Evolutionary conservation across 192 early-diverging fungal genomes (phyloP).

Genomic region (Dimargaris xerosporica): DNA sequence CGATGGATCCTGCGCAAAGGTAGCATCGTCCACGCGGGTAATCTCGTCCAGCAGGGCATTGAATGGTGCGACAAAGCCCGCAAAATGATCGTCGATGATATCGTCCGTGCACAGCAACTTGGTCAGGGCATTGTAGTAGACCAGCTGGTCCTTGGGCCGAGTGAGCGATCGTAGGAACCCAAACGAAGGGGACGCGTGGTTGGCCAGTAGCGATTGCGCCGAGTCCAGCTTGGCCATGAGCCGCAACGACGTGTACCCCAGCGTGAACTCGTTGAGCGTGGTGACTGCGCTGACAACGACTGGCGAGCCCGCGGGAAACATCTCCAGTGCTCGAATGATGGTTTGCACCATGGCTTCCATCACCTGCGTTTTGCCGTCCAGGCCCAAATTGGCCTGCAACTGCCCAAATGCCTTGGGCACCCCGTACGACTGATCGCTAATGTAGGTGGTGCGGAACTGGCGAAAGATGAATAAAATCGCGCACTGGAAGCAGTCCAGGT

Average conservation of each 20-base stretch:
- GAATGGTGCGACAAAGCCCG: conserved; percentile 60
- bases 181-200: conserved; percentile 57
- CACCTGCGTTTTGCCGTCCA: conserved; percentile 37
- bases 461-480: conserved; percentile 69
- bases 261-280: conserved; percentile 61
- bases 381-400: conserved; percentile 46
- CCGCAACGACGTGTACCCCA: conserved; percentile 60
- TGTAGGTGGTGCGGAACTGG: conserved; percentile 63
- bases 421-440: conserved; percentile 50
- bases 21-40: conserved; percentile 29
- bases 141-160: conserved; percentile 42
- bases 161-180: conserved; percentile 45
- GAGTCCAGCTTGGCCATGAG: conserved; percentile 64
- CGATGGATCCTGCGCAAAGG: conserved; percentile 32
- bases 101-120: conserved; percentile 61
- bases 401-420: conserved; percentile 46
- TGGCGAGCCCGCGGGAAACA: conserved; percentile 34
- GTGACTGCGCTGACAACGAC: conserved; percentile 49
- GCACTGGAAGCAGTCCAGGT: conserved; percentile 51
- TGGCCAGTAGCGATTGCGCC: conserved; percentile 43
- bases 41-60: conserved; percentile 36
- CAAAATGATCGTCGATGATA: conserved; percentile 37
- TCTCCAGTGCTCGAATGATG: conserved; percentile 44
- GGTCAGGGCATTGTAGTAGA: conserved; percentile 67
- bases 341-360: conserved; percentile 22